Evolutionary conservation across 495 filamentous ascomycete genomes (phyloP).

Genomic region (Polyplosphaeria fusca): DNA sequence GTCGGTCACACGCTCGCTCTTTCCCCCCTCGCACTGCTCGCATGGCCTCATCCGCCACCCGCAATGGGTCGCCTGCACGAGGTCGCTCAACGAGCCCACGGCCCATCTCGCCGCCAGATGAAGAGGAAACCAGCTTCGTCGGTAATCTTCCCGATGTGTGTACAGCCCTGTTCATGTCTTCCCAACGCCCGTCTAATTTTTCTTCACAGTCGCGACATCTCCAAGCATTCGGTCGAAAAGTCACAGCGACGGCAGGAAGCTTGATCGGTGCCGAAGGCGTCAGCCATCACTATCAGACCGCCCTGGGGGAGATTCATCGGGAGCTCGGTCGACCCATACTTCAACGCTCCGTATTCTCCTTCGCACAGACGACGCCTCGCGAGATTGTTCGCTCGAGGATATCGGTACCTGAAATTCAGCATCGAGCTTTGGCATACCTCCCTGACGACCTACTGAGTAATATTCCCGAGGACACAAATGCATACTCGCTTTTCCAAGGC

Average conservation of each 20-base stretch:
- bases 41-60: slow-evolving; percentile 25
- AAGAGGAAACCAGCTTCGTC: slow-evolving; percentile 25
- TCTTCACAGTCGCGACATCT: slow-evolving; percentile 82
- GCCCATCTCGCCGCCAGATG: slow-evolving; percentile 21
- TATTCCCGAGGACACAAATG: slow-evolving; percentile 78
- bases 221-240: slow-evolving; percentile 90
- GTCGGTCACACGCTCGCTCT: no score
- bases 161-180: not conserved
- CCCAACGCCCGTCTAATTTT: no score
- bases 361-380: slow-evolving; percentile 81
- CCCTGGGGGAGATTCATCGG: slow-evolving; percentile 84
- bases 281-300: slow-evolving; percentile 71
- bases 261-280: slow-evolving; percentile 61
- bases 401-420: slow-evolving; percentile 89
- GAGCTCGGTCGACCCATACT: slow-evolving; percentile 77
- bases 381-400: slow-evolving; percentile 91
- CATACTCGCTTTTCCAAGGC: slow-evolving; percentile 92
- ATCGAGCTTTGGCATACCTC: slow-evolving; percentile 82
- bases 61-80: slow-evolving; percentile 29
- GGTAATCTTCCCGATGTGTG: slow-evolving; percentile 22
- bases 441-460: slow-evolving; percentile 86
- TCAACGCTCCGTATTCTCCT: slow-evolving; percentile 84
- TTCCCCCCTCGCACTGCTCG: not conserved
- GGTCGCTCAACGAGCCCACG: slow-evolving; percentile 31
- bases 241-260: slow-evolving; percentile 88